Evolutionary conservation across 306 rosid genomes (phyloP), one percentile per base, ranked within the genome.

Genomic region (Corylus americana): DNA sequence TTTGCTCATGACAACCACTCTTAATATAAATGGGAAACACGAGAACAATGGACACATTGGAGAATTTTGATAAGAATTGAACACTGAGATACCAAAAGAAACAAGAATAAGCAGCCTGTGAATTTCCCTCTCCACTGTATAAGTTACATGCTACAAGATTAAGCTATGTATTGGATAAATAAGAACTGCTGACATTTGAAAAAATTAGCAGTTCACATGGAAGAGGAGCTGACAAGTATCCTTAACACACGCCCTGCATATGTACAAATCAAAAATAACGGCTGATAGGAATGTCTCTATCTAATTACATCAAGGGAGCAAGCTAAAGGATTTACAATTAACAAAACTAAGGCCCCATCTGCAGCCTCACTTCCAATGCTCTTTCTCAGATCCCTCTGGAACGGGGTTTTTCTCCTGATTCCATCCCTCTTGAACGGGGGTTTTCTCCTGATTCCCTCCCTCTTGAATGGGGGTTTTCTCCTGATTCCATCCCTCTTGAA

Each of bases 191-290:
- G 35, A 9, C 25, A 25, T 59, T 10, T 25, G 31, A 17, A 25
- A 59, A 59, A 59, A 59, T 20, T 16, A 63, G 70, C 70, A 63
- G 29, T 35, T 63, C 44, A 31, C 44, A 63, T 63, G 70, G 70
- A 63, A 59, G 66, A 7, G 11, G 51, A 18, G 25, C 72, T 18
- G 51, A 12, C 5, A 59, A 31, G 51, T 42, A 42, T 18, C 44
- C 72, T 18, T 74, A 80, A 63, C 86, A 77, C 77, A 79, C 66
- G 83, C 87, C 79, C 78, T 25, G 31, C 25, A 44, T 82, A 81
- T 87, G 49, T 84, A 87, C 87, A 85, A 73, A 68, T 58, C 78
- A 74, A 82, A 42, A 79, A 80, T 12, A 25, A 79, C 81, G 74
- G 89, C 71, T 48, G 77, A 48, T 44, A 49, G 77, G 8, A 37